Conservation (phyloP, 208 protist species). For the Leishmania arabica region DNA sequence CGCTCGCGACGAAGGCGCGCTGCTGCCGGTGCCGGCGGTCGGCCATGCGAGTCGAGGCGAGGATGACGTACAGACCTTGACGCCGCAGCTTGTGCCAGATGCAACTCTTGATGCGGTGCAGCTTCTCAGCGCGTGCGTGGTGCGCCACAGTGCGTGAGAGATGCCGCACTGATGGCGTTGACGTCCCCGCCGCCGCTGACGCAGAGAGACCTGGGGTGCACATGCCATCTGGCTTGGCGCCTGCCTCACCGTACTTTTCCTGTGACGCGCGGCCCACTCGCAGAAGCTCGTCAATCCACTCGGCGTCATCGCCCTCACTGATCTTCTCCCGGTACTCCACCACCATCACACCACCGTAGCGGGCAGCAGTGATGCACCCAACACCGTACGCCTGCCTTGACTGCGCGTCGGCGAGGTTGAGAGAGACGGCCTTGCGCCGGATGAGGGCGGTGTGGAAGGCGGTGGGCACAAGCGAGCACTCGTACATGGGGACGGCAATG, state of each 20-base stretch:
- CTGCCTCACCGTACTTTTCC: background rate
- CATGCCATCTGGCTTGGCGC: background rate
- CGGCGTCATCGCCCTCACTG: constrained; percentile 32
- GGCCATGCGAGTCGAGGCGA: constrained; percentile 42
- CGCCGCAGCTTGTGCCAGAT: constrained; percentile 35
- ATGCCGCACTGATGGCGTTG: background rate
- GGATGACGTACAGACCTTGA: constrained; percentile 41
- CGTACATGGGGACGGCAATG: constrained; percentile 65
- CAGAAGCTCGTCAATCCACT: constrained; percentile 42
- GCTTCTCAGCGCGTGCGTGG: constrained; percentile 28
- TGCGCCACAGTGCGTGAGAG: constrained; percentile 9
- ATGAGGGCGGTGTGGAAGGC: constrained; percentile 39
- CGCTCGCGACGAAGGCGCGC: constrained; percentile 15
- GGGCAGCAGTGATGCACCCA: constrained; percentile 56
- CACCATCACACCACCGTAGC: constrained; percentile 66
- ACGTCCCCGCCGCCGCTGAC: background rate
- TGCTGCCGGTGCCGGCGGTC: constrained; percentile 33
- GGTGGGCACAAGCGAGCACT: constrained; percentile 54
- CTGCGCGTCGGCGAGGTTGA: constrained; percentile 46
- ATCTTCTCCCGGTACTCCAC: constrained; percentile 60
- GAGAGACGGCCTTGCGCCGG: constrained; percentile 52
- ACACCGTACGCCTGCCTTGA: constrained; percentile 56
- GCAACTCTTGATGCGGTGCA: constrained; percentile 35
- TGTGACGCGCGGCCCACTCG: constrained; percentile 9
- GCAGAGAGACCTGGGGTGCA: background rate